Percentiles rank a stretch among this genome's conserved stretches.
phyloP scores from a whole-genome alignment of 2,329 filamentous ascomycete genomes.

The Xylaria sp. region DNA sequence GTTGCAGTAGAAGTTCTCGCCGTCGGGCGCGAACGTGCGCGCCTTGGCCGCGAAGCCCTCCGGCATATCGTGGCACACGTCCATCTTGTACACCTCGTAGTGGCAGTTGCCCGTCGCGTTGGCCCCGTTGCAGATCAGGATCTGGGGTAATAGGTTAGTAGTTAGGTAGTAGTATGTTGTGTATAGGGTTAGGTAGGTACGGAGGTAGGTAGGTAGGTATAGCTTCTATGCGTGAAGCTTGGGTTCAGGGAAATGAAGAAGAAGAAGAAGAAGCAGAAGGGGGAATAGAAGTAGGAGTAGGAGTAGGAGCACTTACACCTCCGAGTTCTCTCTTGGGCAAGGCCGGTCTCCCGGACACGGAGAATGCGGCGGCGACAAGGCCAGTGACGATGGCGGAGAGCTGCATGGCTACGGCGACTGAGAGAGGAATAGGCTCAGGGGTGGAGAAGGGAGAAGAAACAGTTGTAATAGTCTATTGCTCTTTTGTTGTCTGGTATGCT shows the following conservation, averaged over 20 bases:
- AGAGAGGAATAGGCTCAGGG: constrained; percentile 6
- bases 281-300: neutral
- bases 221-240: neutral
- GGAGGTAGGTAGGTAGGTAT: constrained; percentile 2
- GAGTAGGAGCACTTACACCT: constrained; percentile 45
- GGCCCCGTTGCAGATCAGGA: constrained; percentile 54
- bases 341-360: constrained; percentile 31
- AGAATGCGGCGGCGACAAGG: constrained; percentile 29
- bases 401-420: constrained; percentile 29
- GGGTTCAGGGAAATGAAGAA: too few species aligned
- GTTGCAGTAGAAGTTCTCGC: constrained; percentile 51
- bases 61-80: constrained; percentile 50
- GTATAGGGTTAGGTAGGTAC: too few species aligned
- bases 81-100: constrained; percentile 46
- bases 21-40: constrained; percentile 55
- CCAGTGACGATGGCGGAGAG: constrained; percentile 26
- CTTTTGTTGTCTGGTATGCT: neutral
- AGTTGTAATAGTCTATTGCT: neutral
- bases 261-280: neutral
- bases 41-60: constrained; percentile 45
- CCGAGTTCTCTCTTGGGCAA: constrained; percentile 48
- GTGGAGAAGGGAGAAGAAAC: neutral
- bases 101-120: constrained; percentile 52
- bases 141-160: constrained; percentile 39
- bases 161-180: constrained; percentile 3